phyloP scores from a whole-genome alignment of 2,329 filamentous ascomycete species.

The Gyromitra esculenta region DNA sequence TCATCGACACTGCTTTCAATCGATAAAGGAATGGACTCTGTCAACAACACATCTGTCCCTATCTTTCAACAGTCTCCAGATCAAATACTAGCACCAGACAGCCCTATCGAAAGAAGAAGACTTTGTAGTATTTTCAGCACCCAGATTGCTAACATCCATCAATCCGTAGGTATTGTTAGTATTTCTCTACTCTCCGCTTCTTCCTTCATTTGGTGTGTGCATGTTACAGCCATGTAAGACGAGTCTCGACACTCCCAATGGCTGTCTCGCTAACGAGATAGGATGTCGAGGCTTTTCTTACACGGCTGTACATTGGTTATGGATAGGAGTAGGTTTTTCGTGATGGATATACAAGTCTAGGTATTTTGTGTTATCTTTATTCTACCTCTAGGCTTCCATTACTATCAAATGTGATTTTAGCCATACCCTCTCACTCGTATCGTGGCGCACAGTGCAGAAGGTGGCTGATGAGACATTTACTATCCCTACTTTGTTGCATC shows the following conservation, averaged over 20 bases:
- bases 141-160: background rate
- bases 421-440: constrained; percentile 25
- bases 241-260: no score
- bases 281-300: no score
- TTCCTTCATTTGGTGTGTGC: no score
- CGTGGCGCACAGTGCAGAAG: background rate
- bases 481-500: constrained; percentile 12
- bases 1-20: no score
- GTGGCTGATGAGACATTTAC: constrained; percentile 13
- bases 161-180: background rate
- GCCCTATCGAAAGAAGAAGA: background rate
- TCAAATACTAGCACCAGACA: background rate
- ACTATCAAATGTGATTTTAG: background rate
- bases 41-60: background rate
- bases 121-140: background rate
- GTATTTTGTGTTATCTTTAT: background rate
- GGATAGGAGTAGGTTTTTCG: no score
- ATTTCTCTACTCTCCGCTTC: no score
- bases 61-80: background rate
- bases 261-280: no score
- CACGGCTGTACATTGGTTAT: no score
- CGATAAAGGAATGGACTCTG: no score
- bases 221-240: no score
- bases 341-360: no score
- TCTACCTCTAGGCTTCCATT: background rate